Conservation (phyloP, 306 rosid species). For the Quercus mongolica region DNA sequence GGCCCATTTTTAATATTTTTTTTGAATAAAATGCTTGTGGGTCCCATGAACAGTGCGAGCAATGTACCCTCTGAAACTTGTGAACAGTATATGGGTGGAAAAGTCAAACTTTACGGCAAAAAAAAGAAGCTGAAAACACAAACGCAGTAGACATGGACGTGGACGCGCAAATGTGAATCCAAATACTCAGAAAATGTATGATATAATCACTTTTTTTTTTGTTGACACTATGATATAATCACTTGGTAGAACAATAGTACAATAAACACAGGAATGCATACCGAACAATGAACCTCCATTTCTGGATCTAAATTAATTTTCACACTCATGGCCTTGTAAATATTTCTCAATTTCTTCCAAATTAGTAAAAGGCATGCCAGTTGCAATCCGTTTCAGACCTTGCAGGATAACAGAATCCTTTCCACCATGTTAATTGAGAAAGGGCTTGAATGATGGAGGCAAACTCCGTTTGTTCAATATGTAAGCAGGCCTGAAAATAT, state of each 20-base stretch:
- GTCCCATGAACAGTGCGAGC: no score
- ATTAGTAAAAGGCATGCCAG: constrained; percentile 63
- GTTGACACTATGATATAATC: background rate
- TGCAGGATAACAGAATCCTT: constrained; percentile 67
- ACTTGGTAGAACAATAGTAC: constrained; percentile 1
- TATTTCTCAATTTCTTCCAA: constrained; percentile 56
- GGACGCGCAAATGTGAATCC: no score
- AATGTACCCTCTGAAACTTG: no score
- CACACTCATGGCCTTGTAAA: constrained; percentile 49
- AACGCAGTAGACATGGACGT: no score
- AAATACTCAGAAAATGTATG: background rate
- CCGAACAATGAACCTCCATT: constrained; percentile 86
- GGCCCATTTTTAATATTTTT: no score
- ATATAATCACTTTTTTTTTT: background rate
- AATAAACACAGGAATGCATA: constrained; percentile 30
- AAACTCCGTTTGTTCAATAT: constrained; percentile 80
- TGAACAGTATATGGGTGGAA: no score
- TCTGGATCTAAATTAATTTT: constrained; percentile 61
- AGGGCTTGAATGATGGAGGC: constrained; percentile 84
- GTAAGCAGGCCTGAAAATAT: constrained; percentile 62
- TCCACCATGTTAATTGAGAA: constrained; percentile 94
- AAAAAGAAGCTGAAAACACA: no score
- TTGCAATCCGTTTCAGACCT: constrained; percentile 73
- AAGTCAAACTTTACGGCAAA: no score
- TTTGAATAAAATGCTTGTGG: no score